Base-by-base conservation (phyloP, 805 yeast species). In the Myxozyma monticola region DNA sequence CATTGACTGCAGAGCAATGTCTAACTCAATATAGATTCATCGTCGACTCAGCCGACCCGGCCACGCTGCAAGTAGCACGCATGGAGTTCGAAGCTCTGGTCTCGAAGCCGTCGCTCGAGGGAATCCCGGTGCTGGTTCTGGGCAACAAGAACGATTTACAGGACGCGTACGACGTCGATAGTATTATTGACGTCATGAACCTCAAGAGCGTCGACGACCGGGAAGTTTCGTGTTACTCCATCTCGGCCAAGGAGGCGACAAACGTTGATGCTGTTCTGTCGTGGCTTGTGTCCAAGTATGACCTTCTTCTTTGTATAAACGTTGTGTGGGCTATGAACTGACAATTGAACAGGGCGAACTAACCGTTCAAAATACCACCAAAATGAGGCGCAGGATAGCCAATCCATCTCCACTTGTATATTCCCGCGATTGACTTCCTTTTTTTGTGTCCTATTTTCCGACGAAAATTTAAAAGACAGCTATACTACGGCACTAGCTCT, bases 71-170 rank as follows among this genome's bases (percentile, higher is more conserved):
- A 20, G 50, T 60, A 18, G 72, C 70, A 20, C 63, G 67, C 41
- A 50, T 49, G 30, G 71, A 68, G 42, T 56, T 68, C 46, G 68
- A 65, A 45, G 54, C 60, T n/a, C 57, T 68, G 25, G 49, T 66
- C 26, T 47, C 58, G 6, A 56, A 57, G 40, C 69, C 66, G 7
- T 53, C 68, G 18, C 47, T 68, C 29, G 58, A 53, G 33, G 66
- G 61, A 5, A 68, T 69, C 26, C 72, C 71, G 10, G 57, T 68
- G 26, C 57, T 68, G 29, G 70, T 68, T 10, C 59, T 68, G 42
- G 71, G 66, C 14, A 68, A 68, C 51, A 68, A 68, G 56, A 68
- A 68, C 37, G 71, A 68, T 48, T 49, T 68, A 24, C 55, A 59
- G 17, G 68, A 55, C 18, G 66, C 70, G 2, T 45, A 60, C 26